Evolutionary conservation across 495 filamentous ascomycete genomes (phyloP).

Genomic region (Paragyromitra xinjiangensis): DNA sequence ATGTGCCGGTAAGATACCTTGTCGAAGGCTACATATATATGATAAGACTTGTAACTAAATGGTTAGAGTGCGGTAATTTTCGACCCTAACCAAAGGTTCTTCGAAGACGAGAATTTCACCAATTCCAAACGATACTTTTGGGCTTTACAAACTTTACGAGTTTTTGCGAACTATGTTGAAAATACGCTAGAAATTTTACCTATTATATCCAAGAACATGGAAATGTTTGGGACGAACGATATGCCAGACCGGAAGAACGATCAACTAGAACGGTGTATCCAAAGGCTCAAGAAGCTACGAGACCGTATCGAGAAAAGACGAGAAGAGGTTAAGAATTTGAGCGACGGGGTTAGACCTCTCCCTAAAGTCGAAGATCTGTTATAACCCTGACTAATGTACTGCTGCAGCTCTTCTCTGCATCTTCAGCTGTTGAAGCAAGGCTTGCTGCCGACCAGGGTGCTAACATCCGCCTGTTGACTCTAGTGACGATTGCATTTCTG

Average conservation of each 20-base stretch:
- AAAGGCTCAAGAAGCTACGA: not conserved
- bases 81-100: conserved; percentile 1
- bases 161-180: conserved; percentile 38
- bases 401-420: conserved; percentile 8
- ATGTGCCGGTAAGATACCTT: not conserved
- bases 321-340: conserved; percentile 8
- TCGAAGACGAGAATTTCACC: conserved; percentile 50
- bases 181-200: conserved; percentile 5
- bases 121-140: conserved; percentile 48
- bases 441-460: conserved; percentile 13
- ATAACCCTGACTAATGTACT: not conserved
- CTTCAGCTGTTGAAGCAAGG: conserved; percentile 4
- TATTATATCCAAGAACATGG: not conserved
- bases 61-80: not conserved
- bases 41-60: not conserved
- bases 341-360: not conserved
- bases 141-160: conserved; percentile 30
- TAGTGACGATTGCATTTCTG: conserved; percentile 26
- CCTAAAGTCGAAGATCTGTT: not conserved
- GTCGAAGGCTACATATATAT: not conserved
- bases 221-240: not conserved
- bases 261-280: not conserved
- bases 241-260: not conserved
- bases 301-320: conserved; percentile 2
- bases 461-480: conserved; percentile 23